Conservation (phyloP, 2,329 filamentous ascomycete genomes). For the Neofusicoccum cordaticola region DNA sequence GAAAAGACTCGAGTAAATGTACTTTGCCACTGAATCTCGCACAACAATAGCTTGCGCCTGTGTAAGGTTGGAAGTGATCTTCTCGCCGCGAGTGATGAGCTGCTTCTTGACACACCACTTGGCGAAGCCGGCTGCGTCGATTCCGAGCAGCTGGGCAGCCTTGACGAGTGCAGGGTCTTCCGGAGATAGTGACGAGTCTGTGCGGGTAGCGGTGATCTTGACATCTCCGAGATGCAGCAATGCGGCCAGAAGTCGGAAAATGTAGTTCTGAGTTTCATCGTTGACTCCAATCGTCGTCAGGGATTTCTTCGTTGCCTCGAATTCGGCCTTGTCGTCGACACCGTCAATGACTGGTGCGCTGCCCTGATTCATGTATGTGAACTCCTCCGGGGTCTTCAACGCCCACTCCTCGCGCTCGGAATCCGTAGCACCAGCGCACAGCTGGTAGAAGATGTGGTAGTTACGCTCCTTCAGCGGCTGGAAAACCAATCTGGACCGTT, state of each 20-base stretch:
- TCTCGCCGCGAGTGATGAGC: constrained; percentile 90
- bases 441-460: constrained; percentile 98
- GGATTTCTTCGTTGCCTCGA: constrained; percentile 81
- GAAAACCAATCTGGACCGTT: constrained; percentile 93
- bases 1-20: constrained; percentile 96
- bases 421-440: constrained; percentile 87
- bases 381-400: constrained; percentile 80
- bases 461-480: constrained; percentile 97
- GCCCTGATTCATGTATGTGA: constrained; percentile 94
- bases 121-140: constrained; percentile 80
- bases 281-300: constrained; percentile 83
- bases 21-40: constrained; percentile 95
- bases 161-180: constrained; percentile 78
- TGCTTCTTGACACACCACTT: constrained; percentile 99
- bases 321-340: constrained; percentile 93
- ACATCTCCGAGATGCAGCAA: constrained; percentile 93
- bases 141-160: constrained; percentile 82
- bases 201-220: constrained; percentile 87
- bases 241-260: constrained; percentile 87
- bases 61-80: constrained; percentile 93
- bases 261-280: constrained; percentile 70
- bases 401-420: constrained; percentile 76
- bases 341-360: constrained; percentile 87
- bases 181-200: constrained; percentile 77
- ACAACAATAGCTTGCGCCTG: constrained; percentile 93